These are phyloP conservation scores for Fusarium subtropicale DNA, from an alignment of 2,329 filamentous ascomycete species.

Conservation along the genomic window DNA sequence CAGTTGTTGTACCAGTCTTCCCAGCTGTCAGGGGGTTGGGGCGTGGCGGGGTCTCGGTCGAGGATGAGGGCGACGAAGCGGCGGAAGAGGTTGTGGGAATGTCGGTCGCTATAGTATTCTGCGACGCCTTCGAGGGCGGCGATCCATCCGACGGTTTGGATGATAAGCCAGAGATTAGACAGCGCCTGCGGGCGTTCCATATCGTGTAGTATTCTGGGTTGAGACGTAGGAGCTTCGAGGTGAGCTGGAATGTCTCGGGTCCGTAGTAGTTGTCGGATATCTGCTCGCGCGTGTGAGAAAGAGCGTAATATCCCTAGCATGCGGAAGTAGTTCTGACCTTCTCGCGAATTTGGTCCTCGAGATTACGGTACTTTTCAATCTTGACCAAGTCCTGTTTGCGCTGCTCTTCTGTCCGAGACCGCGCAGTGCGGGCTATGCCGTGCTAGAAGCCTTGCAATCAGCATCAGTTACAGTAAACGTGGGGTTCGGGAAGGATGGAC, in stretches of 20 bases:
- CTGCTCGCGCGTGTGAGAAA: slow-evolving; percentile 42
- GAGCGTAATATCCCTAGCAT: slow-evolving; percentile 2
- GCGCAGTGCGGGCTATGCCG: slow-evolving; percentile 78
- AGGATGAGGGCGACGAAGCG: slow-evolving; percentile 67
- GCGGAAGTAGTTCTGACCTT: slow-evolving; percentile 61
- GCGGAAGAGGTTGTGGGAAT: slow-evolving; percentile 72
- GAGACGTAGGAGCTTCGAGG: slow-evolving; percentile 76
- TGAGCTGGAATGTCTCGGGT: slow-evolving; percentile 71
- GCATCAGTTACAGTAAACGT: slow-evolving; percentile 40
- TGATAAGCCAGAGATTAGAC: slow-evolving; percentile 70
- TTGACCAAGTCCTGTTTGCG: slow-evolving; percentile 77
- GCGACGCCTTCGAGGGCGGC: slow-evolving; percentile 66
- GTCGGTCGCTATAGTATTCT: slow-evolving; percentile 64
- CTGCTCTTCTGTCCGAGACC: slow-evolving; percentile 74
- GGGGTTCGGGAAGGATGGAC: neutral
- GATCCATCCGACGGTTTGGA: slow-evolving; percentile 64
- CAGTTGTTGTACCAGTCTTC: slow-evolving; percentile 67
- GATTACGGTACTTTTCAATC: slow-evolving; percentile 78
- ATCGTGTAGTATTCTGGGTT: slow-evolving; percentile 93
- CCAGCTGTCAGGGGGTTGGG: slow-evolving; percentile 60
- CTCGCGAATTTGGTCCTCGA: slow-evolving; percentile 75
- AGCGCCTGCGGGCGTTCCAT: slow-evolving; percentile 88
- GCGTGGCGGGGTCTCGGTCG: slow-evolving; percentile 62
- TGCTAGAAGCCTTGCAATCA: slow-evolving; percentile 68
- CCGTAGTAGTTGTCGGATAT: slow-evolving; percentile 61